Evolutionary conservation across 768 basidiomycete genomes (phyloP).

Genomic region (Lentinula edodes): DNA sequence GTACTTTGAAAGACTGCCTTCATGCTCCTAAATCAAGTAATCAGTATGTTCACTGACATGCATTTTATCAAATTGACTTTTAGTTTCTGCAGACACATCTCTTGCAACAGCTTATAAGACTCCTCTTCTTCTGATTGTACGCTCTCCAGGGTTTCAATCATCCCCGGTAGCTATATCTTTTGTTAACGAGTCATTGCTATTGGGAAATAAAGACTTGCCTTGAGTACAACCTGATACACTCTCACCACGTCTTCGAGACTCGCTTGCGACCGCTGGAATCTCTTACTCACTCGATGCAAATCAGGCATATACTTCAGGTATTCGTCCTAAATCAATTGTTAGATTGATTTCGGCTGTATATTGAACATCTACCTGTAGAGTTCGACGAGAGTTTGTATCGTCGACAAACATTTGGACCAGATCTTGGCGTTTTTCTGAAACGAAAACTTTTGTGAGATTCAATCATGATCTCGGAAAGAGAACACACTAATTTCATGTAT

Average conservation of each 20-base stretch:
- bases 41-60: neutral
- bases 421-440: conserved; percentile 74
- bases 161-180: conserved; percentile 57
- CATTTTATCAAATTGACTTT: conserved; percentile 33
- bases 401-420: conserved; percentile 85
- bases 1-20: conserved; percentile 66
- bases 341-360: neutral
- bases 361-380: conserved; percentile 54
- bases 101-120: conserved; percentile 51
- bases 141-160: conserved; percentile 59
- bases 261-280: conserved; percentile 80
- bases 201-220: conserved; percentile 20
- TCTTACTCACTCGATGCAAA: conserved; percentile 85
- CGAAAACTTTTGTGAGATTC: neutral
- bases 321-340: conserved; percentile 55
- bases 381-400: conserved; percentile 63
- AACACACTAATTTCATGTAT: conserved; percentile 83
- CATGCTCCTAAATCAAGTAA: conserved; percentile 43
- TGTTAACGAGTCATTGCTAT: neutral
- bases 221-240: conserved; percentile 88
- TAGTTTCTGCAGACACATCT: conserved; percentile 58
- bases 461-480: neutral
- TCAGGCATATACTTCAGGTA: conserved; percentile 91
- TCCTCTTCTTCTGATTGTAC: conserved; percentile 39
- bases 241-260: conserved; percentile 93